A percentile compares a stretch with the other conserved stretches of the same genome.
phyloP scores from a whole-genome alignment of 2,329 filamentous ascomycete genomes.

The Colletotrichum sp. region DNA sequence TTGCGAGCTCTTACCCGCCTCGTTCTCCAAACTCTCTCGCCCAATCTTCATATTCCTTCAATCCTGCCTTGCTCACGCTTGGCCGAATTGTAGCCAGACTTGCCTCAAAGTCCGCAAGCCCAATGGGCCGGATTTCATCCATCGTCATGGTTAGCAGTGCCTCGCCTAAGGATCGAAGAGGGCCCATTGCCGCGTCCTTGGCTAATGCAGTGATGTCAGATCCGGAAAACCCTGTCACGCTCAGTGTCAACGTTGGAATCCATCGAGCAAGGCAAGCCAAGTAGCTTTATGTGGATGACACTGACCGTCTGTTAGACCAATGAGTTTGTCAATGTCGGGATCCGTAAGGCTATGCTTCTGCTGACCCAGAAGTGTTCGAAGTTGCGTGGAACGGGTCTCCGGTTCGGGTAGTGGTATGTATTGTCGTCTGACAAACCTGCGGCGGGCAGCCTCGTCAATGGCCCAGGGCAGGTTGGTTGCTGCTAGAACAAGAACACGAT shows the following conservation, averaged over 20 bases:
- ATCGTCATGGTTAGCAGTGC: slow-evolving; percentile 88
- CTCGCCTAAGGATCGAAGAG: slow-evolving; percentile 87
- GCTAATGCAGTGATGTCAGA: slow-evolving; percentile 96
- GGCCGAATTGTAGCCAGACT: slow-evolving; percentile 86
- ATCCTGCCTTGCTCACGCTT: slow-evolving; percentile 82
- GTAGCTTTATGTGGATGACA: slow-evolving; percentile 5
- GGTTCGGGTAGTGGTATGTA: slow-evolving; percentile 94
- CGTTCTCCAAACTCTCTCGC: slow-evolving; percentile 90
- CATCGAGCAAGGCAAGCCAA: not conserved
- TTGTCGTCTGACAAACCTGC: slow-evolving; percentile 89
- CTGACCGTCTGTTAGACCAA: slow-evolving; percentile 83
- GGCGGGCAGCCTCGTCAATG: slow-evolving; percentile 91
- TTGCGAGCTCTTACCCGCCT: slow-evolving; percentile 63
- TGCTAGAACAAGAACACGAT: slow-evolving; percentile 87
- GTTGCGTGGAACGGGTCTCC: slow-evolving; percentile 77
- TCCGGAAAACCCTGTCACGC: slow-evolving; percentile 81
- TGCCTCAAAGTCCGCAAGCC: slow-evolving; percentile 79
- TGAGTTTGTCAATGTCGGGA: slow-evolving; percentile 73
- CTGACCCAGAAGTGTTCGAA: slow-evolving; percentile 79
- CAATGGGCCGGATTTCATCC: slow-evolving; percentile 91
- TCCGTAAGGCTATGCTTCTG: slow-evolving; percentile 83
- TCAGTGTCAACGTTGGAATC: not conserved
- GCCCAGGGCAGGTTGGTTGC: slow-evolving; percentile 98
- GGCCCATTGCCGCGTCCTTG: slow-evolving; percentile 98
- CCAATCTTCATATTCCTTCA: slow-evolving; percentile 95